Conservation (phyloP, 331 rosid genomes). For the Rhamnella rubrinervis region DNA sequence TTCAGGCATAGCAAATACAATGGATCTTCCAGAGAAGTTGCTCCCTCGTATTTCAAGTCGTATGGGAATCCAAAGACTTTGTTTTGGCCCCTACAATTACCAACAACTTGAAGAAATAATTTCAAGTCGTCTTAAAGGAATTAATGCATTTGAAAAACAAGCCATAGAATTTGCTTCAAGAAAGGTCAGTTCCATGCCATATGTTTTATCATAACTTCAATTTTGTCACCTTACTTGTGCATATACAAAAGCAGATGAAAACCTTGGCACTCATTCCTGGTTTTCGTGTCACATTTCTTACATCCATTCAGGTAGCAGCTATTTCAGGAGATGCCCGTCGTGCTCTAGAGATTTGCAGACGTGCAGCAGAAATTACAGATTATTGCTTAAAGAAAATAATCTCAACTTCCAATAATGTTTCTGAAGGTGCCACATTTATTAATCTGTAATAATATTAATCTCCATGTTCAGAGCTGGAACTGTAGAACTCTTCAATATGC, state of each 20-base stretch:
- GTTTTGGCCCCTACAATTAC: slow-evolving; percentile 92
- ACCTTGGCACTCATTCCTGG: slow-evolving; percentile 5
- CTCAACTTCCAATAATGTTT: slow-evolving; percentile 37
- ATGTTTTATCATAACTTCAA: slow-evolving; percentile 18
- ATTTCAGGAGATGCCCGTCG: slow-evolving; percentile 98
- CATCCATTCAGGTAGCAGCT: slow-evolving; percentile 78
- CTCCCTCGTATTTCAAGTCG: slow-evolving; percentile 99
- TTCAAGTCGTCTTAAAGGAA: slow-evolving; percentile 78
- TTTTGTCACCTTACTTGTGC: neutral
- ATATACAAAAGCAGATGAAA: slow-evolving; percentile 1
- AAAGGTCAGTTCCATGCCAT: slow-evolving; percentile 47
- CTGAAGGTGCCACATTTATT: slow-evolving; percentile 45
- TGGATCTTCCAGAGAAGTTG: slow-evolving; percentile 99
- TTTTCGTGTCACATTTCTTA: slow-evolving; percentile 18
- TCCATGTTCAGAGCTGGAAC: neutral
- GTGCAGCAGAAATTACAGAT: slow-evolving; percentile 94
- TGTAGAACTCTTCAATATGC: neutral
- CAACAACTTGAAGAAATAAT: slow-evolving; percentile 96
- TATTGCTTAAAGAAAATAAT: slow-evolving; percentile 51
- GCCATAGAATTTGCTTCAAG: slow-evolving; percentile 93
- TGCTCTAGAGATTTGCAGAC: slow-evolving; percentile 90
- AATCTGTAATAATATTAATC: neutral
- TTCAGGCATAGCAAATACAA: slow-evolving; percentile 96
- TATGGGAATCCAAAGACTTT: slow-evolving; percentile 94
- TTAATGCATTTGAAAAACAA: slow-evolving; percentile 84